Evolutionary conservation across 805 yeast species (phyloP), one percentile per base, ranked within the genome.

Genomic region (Wickerhamomyces kurtzmanii): DNA sequence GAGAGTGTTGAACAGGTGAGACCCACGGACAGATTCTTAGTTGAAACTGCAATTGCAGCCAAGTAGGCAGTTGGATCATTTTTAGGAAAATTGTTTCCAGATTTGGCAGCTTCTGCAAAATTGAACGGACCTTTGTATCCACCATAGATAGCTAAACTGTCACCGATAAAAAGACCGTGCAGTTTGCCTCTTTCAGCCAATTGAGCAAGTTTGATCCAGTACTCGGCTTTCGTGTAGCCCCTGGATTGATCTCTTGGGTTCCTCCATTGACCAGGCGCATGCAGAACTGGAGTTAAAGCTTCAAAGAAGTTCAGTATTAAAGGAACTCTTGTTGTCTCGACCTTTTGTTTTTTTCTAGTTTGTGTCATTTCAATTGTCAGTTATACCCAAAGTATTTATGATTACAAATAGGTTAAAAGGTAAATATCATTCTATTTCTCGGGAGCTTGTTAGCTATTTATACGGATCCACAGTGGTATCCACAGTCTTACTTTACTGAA

Each of bases 1-100:
- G 60, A 57, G 20, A 65, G 53, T 7, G 69, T 62, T 4, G 64
- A 54, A 26, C 59, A 58, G 12, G 70, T 63, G 22, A 63, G 40
- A 6, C 65, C 70, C 30, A 62, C 55, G 9, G 56, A 42, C 15
- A 64, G 36, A 24, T 53, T 57, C 32, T 56, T 47, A 6, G 69
- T 64, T 5, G 57, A 63, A 6, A 62, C 51, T 16, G 69, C 68
- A 55, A 63, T 56, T n/a, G 50, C 55, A 7, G 57, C 38, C 13
- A 58, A 45, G 16, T 53, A 50, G 11, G 59, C 59, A 33, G 59
- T 53, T 16, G 62, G 64, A 26, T 58, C 64, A 31, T 47, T 47
- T 15, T 54, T 50, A 14, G 64, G 64, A 48, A 51, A 57, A 31
- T 47, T 49, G 22, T 46, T 40, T 25, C 53, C 55, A n/a, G 46